These are phyloP conservation scores for Metschnikowia corniflorae DNA, from an alignment of 805 yeast species.

Conservation along the genomic window DNA sequence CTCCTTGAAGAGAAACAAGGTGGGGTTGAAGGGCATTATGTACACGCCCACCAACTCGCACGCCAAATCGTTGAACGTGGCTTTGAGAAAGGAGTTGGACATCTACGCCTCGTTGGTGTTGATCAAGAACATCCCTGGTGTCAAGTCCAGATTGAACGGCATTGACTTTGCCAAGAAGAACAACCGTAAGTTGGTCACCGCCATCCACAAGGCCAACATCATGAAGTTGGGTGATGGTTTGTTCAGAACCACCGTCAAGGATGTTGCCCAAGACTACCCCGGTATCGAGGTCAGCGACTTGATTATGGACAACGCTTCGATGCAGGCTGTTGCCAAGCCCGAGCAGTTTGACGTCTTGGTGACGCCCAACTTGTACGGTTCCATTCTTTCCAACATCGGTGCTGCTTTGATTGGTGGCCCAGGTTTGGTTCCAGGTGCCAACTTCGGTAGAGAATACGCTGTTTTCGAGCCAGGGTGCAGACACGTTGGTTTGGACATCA, in stretches of 20 bases:
- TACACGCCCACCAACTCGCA: slow-evolving; percentile 81
- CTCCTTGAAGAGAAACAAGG: slow-evolving; percentile 91
- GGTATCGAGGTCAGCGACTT: slow-evolving; percentile 80
- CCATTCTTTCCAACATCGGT: slow-evolving; percentile 95
- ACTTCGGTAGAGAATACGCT: slow-evolving; percentile 96
- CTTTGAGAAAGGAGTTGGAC: slow-evolving; percentile 93
- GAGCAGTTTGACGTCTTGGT: slow-evolving; percentile 98
- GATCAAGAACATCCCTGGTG: slow-evolving; percentile 92
- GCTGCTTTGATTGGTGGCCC: slow-evolving; percentile 97
- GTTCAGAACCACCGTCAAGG: slow-evolving; percentile 90
- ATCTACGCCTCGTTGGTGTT: slow-evolving; percentile 93
- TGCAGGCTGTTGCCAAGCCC: slow-evolving; percentile 98
- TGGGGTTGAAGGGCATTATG: slow-evolving; percentile 94
- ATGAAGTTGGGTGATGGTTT: slow-evolving; percentile 98
- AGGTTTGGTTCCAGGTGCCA: slow-evolving; percentile 97
- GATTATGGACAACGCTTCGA: slow-evolving; percentile 97
- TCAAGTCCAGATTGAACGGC: slow-evolving; percentile 80
- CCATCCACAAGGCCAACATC: slow-evolving; percentile 98
- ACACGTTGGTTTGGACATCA: slow-evolving; percentile 96
- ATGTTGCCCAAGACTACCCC: slow-evolving; percentile 80
- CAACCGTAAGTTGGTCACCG: slow-evolving; percentile 89
- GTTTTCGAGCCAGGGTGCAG: slow-evolving; percentile 99
- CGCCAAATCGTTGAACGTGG: slow-evolving; percentile 87
- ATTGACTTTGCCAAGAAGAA: slow-evolving; percentile 91
- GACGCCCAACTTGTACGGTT: slow-evolving; percentile 97